Conservation (phyloP, 1,284 basidiomycete species). For the Rhodofomes roseus region DNA sequence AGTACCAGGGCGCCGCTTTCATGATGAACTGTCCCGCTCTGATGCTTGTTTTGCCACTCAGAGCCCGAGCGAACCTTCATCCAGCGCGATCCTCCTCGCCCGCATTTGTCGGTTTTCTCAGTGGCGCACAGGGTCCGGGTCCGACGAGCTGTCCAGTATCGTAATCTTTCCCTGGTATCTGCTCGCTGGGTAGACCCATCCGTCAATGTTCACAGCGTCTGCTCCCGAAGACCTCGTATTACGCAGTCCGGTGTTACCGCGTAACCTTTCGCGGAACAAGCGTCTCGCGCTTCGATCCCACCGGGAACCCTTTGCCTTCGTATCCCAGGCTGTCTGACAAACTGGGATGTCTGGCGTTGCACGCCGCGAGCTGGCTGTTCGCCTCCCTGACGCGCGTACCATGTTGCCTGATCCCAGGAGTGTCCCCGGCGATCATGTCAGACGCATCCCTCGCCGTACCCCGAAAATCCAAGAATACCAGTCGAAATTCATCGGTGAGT, state of each 20-base stretch:
- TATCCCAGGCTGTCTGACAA: constrained; percentile 11
- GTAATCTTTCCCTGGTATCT: constrained; percentile 1
- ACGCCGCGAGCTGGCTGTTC: constrained; percentile 4
- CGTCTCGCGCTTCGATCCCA: constrained; percentile 2
- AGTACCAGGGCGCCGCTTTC: neutral
- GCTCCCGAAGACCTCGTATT: neutral
- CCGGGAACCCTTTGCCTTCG: neutral
- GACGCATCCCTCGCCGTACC: neutral
- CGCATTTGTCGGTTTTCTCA: neutral
- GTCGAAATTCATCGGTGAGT: neutral
- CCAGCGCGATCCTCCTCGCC: neutral
- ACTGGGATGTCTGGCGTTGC: constrained; percentile 3
- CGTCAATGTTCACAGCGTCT: constrained; percentile 1
- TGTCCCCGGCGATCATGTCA: neutral
- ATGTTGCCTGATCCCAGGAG: neutral
- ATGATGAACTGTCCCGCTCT: neutral
- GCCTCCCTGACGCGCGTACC: neutral
- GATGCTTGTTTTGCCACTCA: neutral
- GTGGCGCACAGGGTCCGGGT: neutral
- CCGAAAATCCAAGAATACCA: neutral
- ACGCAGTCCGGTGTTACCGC: neutral
- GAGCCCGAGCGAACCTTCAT: neutral
- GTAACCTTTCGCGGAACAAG: neutral
- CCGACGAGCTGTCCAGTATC: neutral
- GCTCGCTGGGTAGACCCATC: neutral